Evolutionary conservation across 164 flowering plant species (phyloP).

Genomic region (Macadamia tetraphylla): DNA sequence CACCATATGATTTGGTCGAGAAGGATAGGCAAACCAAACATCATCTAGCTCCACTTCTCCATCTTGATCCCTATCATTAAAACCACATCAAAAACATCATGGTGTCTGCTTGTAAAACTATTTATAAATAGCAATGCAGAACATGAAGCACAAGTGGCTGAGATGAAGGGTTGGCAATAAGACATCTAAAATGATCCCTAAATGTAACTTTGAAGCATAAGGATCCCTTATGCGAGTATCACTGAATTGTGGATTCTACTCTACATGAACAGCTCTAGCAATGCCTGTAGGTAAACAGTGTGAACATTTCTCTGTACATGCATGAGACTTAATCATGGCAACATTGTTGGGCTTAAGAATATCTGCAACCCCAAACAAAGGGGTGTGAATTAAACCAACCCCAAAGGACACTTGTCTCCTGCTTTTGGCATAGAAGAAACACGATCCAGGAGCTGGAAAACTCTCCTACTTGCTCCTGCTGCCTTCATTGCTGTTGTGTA

Average conservation of each 20-base stretch:
- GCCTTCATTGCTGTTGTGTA: conserved; percentile 96
- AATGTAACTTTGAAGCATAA: not conserved
- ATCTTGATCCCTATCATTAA: conserved; percentile 52
- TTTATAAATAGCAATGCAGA: not conserved
- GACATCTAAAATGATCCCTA: not conserved
- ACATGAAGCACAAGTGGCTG: not conserved
- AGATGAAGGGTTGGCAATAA: not conserved
- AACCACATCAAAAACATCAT: not conserved
- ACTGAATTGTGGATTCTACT: not conserved
- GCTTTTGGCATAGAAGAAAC: conserved; percentile 71
- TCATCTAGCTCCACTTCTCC: conserved; percentile 89
- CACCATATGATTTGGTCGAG: conserved; percentile 85
- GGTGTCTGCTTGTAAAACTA: not conserved
- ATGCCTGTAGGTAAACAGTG: not conserved
- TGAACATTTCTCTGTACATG: not conserved
- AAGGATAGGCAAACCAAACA: conserved; percentile 98
- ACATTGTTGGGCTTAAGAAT: not conserved
- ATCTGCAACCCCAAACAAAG: conserved; percentile 1
- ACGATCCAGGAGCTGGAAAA: conserved; percentile 93
- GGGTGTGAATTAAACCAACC: conserved; percentile 38
- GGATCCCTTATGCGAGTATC: not conserved
- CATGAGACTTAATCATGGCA: not conserved
- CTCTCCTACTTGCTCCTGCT: conserved; percentile 97
- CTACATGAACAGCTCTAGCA: not conserved
- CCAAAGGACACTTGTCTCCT: conserved; percentile 73